These are phyloP conservation scores for Sambucus nigra DNA, from an alignment of 129 eudicot genomes.

Conservation along the genomic window DNA sequence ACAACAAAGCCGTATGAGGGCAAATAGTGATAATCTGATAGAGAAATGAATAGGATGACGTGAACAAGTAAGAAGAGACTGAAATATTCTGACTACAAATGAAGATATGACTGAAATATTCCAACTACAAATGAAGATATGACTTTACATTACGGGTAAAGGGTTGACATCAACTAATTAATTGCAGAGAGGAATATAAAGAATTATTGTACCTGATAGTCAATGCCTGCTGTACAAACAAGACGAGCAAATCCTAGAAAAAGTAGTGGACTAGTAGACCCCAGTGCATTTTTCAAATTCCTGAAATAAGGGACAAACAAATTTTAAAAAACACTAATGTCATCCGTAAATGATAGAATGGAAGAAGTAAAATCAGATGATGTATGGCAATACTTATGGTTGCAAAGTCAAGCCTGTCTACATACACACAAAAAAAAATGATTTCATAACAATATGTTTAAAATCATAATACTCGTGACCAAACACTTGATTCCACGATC, in stretches of 20 bases:
- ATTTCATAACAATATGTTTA: background rate
- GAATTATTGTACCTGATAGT: conserved; percentile 68
- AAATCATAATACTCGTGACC: background rate
- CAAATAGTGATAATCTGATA: too few relatives aligned
- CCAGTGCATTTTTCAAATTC: conserved; percentile 50
- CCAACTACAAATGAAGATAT: too few relatives aligned
- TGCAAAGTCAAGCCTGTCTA: background rate
- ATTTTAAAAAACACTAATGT: background rate
- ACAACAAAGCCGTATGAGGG: too few relatives aligned
- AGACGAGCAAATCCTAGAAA: conserved; percentile 84
- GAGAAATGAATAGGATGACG: too few relatives aligned
- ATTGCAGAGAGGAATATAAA: background rate
- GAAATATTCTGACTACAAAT: too few relatives aligned
- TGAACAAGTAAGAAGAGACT: too few relatives aligned
- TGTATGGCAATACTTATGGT: background rate
- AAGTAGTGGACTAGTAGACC: conserved; percentile 63
- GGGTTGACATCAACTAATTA: too few relatives aligned
- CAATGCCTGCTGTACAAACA: conserved; percentile 60
- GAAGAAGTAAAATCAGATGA: background rate
- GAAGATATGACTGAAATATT: too few relatives aligned
- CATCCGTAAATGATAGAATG: background rate
- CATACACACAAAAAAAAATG: background rate
- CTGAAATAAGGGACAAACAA: conserved; percentile 29
- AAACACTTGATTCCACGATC: too few relatives aligned
- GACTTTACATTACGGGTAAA: too few relatives aligned